Evolutionary conservation across 2,329 filamentous ascomycete genomes (phyloP).

Genomic region (Paramyrothecium roridum): DNA sequence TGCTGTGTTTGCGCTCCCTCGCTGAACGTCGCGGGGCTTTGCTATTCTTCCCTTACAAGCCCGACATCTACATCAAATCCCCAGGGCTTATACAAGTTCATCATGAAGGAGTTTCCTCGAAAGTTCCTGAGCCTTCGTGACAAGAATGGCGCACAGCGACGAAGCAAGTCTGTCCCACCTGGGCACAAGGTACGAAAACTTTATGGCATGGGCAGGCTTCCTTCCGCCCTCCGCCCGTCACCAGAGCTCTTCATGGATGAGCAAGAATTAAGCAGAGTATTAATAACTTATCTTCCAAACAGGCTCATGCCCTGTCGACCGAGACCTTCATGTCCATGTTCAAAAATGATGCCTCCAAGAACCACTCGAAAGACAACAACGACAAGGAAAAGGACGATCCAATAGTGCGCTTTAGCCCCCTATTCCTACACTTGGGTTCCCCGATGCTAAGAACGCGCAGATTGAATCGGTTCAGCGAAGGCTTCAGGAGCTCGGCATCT

Average conservation of each 20-base stretch:
- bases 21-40: constrained; percentile 23
- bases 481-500: constrained; percentile 41
- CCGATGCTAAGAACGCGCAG: constrained; percentile 18
- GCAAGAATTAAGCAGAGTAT: not conserved
- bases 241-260: not conserved
- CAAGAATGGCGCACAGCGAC: constrained; percentile 52
- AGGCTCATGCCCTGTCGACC: constrained; percentile 51
- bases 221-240: not conserved
- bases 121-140: constrained; percentile 71
- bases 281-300: constrained; percentile 7
- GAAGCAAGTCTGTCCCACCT: constrained; percentile 54
- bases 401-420: constrained; percentile 26
- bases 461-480: constrained; percentile 36
- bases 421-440: not conserved
- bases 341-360: constrained; percentile 56
- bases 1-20: constrained; percentile 23
- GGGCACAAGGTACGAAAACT: constrained; percentile 45
- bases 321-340: constrained; percentile 64
- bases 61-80: not conserved
- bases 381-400: constrained; percentile 44
- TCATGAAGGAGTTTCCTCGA: constrained; percentile 55
- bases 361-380: constrained; percentile 36
- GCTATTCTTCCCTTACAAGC: constrained; percentile 5
- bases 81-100: constrained; percentile 15
- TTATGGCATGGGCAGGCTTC: not conserved